Evolutionary conservation across 768 basidiomycete genomes (phyloP).

Genomic region (Lactarius hatsudake): DNA sequence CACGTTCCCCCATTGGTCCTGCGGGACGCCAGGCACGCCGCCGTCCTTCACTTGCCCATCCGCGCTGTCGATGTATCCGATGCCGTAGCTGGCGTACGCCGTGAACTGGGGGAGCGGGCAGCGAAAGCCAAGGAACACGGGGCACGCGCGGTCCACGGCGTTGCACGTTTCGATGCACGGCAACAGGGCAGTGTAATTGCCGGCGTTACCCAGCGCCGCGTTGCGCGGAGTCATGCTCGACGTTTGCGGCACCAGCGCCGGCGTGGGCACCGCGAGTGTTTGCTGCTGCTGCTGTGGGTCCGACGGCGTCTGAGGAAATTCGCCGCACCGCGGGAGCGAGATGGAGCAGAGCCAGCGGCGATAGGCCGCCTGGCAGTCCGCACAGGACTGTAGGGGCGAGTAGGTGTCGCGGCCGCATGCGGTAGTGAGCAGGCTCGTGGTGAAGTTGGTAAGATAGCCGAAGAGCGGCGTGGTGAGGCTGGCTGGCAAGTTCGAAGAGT

Average conservation of each 20-base stretch:
- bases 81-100: slow-evolving; percentile 67
- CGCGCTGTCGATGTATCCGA: slow-evolving; percentile 66
- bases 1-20: slow-evolving; percentile 71
- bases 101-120: slow-evolving; percentile 65
- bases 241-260: slow-evolving; percentile 47
- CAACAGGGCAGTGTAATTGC: slow-evolving; percentile 56
- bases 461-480: slow-evolving; percentile 51
- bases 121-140: slow-evolving; percentile 62
- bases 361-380: slow-evolving; percentile 71
- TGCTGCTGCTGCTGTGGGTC: slow-evolving; percentile 31
- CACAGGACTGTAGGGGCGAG: slow-evolving; percentile 73
- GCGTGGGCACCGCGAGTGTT: slow-evolving; percentile 31
- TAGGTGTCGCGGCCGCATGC: slow-evolving; percentile 80
- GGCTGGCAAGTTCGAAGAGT: slow-evolving; percentile 49
- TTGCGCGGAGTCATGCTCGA: slow-evolving; percentile 45
- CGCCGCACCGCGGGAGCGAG: slow-evolving; percentile 72
- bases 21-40: slow-evolving; percentile 52
- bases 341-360: slow-evolving; percentile 74
- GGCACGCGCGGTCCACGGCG: slow-evolving; percentile 72
- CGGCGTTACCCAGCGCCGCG: slow-evolving; percentile 45
- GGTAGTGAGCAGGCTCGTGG: slow-evolving; percentile 63
- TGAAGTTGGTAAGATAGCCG: slow-evolving; percentile 68
- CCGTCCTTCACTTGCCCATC: slow-evolving; percentile 44
- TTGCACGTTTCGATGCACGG: slow-evolving; percentile 82
- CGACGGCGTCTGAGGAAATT: slow-evolving; percentile 42